A percentile compares a stretch with the other conserved stretches of the same genome.
These are phyloP conservation scores for Lipomyces sp. DNA, from an alignment of 805 yeast species.

Conservation along the genomic window DNA sequence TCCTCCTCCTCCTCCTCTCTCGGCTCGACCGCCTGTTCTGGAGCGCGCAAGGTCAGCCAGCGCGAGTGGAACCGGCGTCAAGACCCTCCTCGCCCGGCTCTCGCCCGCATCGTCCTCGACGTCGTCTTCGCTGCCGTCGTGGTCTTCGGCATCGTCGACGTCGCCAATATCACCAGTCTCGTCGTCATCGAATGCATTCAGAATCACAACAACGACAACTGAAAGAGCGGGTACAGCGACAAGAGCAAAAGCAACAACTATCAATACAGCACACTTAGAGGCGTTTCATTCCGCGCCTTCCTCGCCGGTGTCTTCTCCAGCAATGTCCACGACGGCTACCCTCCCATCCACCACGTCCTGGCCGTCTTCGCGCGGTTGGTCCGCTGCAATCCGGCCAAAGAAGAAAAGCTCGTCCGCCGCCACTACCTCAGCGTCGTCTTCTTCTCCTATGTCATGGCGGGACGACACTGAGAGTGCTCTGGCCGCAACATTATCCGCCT, in stretches of 20 bases:
- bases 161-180: no score
- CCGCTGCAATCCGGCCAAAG: no score
- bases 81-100: conserved; percentile 13
- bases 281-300: no score
- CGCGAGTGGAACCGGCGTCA: background rate
- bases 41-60: background rate
- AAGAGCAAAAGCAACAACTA: background rate
- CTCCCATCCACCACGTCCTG: no score
- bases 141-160: no score
- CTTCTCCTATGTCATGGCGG: background rate
- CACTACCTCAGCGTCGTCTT: background rate
- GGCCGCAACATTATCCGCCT: background rate
- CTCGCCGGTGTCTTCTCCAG: no score
- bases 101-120: conserved; percentile 12
- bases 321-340: no score
- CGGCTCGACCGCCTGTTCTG: no score
- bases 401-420: background rate
- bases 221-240: no score
- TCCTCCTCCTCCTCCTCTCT: background rate
- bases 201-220: no score
- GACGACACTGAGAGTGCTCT: background rate
- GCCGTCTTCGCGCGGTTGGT: no score
- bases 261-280: no score
- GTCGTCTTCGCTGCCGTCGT: background rate
- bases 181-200: background rate